These are phyloP conservation scores for Leishmania aethiopica DNA, from an alignment of 208 protist genomes.

Conservation along the genomic window DNA sequence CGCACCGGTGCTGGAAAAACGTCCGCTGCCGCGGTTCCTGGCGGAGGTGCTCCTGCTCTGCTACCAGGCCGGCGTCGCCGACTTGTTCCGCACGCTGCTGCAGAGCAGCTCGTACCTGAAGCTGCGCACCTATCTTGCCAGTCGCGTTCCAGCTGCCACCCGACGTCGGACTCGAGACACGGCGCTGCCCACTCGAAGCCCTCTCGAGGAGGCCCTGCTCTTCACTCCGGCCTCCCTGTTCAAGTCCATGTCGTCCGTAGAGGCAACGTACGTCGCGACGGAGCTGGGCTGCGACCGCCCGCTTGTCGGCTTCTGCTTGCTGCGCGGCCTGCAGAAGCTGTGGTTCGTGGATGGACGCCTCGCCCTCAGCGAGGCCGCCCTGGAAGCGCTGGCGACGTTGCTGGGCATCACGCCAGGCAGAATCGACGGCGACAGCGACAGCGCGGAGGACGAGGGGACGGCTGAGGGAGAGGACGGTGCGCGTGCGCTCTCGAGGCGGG, in stretches of 20 bases:
- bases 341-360: slow-evolving; percentile 7
- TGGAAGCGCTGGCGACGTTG: slow-evolving; percentile 16
- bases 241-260: slow-evolving; percentile 34
- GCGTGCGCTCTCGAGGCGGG: neutral
- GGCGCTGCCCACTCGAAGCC: slow-evolving; percentile 14
- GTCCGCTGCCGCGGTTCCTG: slow-evolving; percentile 25
- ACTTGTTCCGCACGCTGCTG: slow-evolving; percentile 37
- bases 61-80: slow-evolving; percentile 49
- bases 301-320: slow-evolving; percentile 60
- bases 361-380: neutral
- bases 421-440: slow-evolving; percentile 7
- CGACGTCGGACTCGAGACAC: slow-evolving; percentile 20
- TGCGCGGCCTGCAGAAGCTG: slow-evolving; percentile 36
- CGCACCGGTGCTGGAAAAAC: neutral
- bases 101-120: slow-evolving; percentile 38
- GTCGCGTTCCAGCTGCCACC: slow-evolving; percentile 27
- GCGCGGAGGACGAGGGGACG: slow-evolving; percentile 1
- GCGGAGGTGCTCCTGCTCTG: slow-evolving; percentile 46
- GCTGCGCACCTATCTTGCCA: slow-evolving; percentile 46
- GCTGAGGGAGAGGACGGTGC: neutral
- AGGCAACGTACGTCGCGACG: slow-evolving; percentile 70
- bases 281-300: slow-evolving; percentile 70
- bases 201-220: slow-evolving; percentile 48
- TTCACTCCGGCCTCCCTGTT: slow-evolving; percentile 51
- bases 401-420: neutral